Evolutionary conservation across 352 stramenopile genomes (phyloP), one percentile per base, ranked within the genome.

Genomic region (Salisapilia sapeloensis): DNA sequence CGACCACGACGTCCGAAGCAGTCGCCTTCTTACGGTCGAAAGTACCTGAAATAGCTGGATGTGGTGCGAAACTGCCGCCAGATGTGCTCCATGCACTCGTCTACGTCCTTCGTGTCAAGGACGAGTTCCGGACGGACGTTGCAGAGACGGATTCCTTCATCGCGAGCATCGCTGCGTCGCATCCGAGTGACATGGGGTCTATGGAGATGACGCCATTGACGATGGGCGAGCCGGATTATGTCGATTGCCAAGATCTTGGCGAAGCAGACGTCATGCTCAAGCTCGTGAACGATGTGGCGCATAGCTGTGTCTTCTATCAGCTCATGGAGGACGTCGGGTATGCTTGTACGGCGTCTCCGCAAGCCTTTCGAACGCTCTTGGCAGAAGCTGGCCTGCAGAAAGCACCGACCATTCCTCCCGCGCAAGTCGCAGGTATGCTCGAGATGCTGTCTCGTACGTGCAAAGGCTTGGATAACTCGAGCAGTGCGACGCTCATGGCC

Each of bases 251-350:
- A 18, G 50, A 56, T 5, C 44, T 72, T 29, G 49, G 42, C n/a
- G 72, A 80, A 20, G 34, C 53, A 10, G 72, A 82, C 33, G 39
- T 66, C 25, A 45, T 92, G 18, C 67, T 52, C 40, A 72, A 82
- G 42, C 56, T 94, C 24, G 74, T 90, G 22, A 52, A 58, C 35
- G 75, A 92, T 22, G 69, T 92, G 32, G 64, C 60, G 20, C 51
- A 53, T 1, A 84, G 69, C 35, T 87, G 72, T 28, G 32, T 93
- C 19, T 93, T 93, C 40, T 90, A 87, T 38, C 78, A 92, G 22
- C 48, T 94, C 23, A 86, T 94, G 76, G 75, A 89, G 44, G 81
- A 94, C 28, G 74, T 94, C 10, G 81, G 81, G 6, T 90, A 92
- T 46, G 61, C 65, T 28, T 82, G 65, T 40, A 92, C 77, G 34